phyloP scores from a whole-genome alignment of 257 asterid species.

The Leonotis leonurus region DNA sequence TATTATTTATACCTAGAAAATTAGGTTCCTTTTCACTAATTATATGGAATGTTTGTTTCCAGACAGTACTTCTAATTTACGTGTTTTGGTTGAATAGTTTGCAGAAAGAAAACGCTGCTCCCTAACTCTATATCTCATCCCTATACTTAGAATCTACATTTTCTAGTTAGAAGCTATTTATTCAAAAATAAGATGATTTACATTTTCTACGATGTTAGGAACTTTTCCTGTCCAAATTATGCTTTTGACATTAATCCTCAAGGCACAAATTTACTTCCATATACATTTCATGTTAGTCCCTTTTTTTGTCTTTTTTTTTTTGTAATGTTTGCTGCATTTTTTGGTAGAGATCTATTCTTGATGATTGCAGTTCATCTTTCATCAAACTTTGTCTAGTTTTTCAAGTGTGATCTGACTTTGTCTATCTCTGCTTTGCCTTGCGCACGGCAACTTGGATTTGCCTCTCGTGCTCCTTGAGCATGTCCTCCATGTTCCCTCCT shows the following conservation, averaged over 20 bases:
- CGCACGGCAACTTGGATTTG: constrained; percentile 69
- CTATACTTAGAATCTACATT: constrained; percentile 8
- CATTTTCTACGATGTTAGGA: constrained; percentile 16
- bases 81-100: constrained; percentile 8
- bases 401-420: constrained; percentile 20
- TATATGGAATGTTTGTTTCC: background rate
- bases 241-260: constrained; percentile 3
- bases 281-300: constrained; percentile 6
- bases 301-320: background rate
- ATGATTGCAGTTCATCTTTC: constrained; percentile 11
- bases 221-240: constrained; percentile 7
- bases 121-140: background rate
- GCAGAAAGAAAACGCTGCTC: background rate
- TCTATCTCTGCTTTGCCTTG: constrained; percentile 46
- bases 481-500: constrained; percentile 64
- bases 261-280: constrained; percentile 11
- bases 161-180: constrained; percentile 1
- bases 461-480: constrained; percentile 67
- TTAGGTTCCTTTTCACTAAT: background rate
- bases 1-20: background rate
- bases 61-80: background rate
- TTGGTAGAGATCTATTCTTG: constrained; percentile 6
- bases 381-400: constrained; percentile 20
- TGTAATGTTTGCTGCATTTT: constrained; percentile 7
- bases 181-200: background rate